Evolutionary conservation across 148 eudicot genomes (phyloP).

Genomic region (Diospyros lotus): DNA sequence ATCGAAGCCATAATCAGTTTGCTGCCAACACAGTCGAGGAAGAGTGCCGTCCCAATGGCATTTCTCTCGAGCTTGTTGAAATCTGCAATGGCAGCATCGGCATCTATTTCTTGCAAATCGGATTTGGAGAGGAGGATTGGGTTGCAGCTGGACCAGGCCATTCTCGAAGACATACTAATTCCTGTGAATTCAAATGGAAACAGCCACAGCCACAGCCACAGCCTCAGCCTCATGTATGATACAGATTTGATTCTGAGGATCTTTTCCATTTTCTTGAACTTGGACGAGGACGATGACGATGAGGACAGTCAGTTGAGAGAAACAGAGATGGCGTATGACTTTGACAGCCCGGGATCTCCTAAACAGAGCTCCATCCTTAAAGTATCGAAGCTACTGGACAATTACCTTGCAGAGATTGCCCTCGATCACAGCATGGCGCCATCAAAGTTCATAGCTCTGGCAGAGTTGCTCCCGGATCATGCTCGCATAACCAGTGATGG

Average conservation of each 20-base stretch:
- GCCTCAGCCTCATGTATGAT: slow-evolving; percentile 58
- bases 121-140: slow-evolving; percentile 87
- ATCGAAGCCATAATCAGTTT: slow-evolving; percentile 44
- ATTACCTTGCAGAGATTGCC: slow-evolving; percentile 78
- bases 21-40: slow-evolving; percentile 65
- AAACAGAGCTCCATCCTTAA: slow-evolving; percentile 78
- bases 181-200: slow-evolving; percentile 60
- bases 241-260: slow-evolving; percentile 65
- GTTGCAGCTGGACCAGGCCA: slow-evolving; percentile 80
- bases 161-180: slow-evolving; percentile 79
- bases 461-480: slow-evolving; percentile 83
- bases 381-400: slow-evolving; percentile 78
- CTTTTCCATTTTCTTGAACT: slow-evolving; percentile 74
- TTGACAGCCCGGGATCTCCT: slow-evolving; percentile 77
- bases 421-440: slow-evolving; percentile 64
- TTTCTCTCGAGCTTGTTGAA: slow-evolving; percentile 81
- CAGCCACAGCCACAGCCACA: slow-evolving; percentile 25
- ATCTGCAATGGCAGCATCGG: slow-evolving; percentile 50
- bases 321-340: slow-evolving; percentile 64
- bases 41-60: slow-evolving; percentile 76
- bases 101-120: slow-evolving; percentile 62
- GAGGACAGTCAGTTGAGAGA: slow-evolving; percentile 43
- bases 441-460: slow-evolving; percentile 64
- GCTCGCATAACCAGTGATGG: slow-evolving; percentile 79
- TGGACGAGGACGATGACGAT: slow-evolving; percentile 79